Evolutionary conservation across 2,329 filamentous ascomycete genomes (phyloP).

Genomic region (Periconia digitata): DNA sequence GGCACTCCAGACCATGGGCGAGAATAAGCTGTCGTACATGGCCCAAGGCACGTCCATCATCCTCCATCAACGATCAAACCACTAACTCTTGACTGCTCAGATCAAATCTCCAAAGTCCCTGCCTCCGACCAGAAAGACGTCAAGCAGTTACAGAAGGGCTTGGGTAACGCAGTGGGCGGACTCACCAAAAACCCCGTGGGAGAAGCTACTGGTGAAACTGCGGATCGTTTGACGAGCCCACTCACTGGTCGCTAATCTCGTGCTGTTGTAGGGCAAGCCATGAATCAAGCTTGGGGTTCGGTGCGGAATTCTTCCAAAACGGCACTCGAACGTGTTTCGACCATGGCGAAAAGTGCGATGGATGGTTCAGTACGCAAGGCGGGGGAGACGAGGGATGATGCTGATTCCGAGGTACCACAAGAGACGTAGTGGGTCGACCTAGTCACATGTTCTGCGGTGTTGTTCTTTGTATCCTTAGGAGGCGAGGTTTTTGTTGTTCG

Average conservation of each 20-base stretch:
- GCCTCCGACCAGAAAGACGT: constrained; percentile 41
- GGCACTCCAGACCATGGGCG: constrained; percentile 54
- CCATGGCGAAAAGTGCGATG: constrained; percentile 16
- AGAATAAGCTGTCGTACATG: constrained; percentile 52
- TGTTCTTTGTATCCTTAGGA: not conserved
- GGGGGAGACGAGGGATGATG: constrained; percentile 9
- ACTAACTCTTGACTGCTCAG: constrained; percentile 18
- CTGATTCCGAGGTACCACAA: constrained; percentile 2
- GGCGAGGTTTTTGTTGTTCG: not conserved
- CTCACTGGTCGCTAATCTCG: constrained; percentile 42
- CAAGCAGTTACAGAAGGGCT: constrained; percentile 40
- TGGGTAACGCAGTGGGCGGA: constrained; percentile 39
- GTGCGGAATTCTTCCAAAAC: constrained; percentile 21
- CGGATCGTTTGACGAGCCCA: constrained; percentile 37
- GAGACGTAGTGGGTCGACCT: constrained; percentile 1
- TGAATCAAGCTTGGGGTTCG: constrained; percentile 24
- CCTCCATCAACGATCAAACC: not conserved
- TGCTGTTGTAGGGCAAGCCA: constrained; percentile 22
- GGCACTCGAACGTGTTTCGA: constrained; percentile 21
- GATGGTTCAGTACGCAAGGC: constrained; percentile 2
- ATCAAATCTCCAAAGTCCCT: constrained; percentile 43
- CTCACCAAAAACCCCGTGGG: constrained; percentile 39
- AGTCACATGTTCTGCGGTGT: not conserved
- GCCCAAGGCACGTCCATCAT: constrained; percentile 35
- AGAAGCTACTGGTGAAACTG: constrained; percentile 39